Percentiles rank a stretch among this genome's conserved stretches.
Evolutionary conservation across 2,329 filamentous ascomycete species (phyloP).

Genomic region (Verticillium nonalfalfae): DNA sequence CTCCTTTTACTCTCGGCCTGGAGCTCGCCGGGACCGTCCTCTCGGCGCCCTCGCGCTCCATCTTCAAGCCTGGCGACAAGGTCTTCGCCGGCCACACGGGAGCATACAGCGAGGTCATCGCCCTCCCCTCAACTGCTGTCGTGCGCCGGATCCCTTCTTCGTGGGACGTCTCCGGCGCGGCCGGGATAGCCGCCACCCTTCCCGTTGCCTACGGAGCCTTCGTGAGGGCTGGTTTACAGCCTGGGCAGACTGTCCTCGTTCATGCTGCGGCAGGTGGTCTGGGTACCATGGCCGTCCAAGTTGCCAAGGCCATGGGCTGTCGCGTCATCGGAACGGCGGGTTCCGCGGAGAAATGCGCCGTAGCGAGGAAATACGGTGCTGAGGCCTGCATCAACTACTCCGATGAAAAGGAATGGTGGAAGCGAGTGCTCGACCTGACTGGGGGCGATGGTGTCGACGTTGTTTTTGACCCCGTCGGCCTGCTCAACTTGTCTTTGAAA

Average conservation of each 20-base stretch:
- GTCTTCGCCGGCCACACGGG: slow-evolving; percentile 49
- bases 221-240: slow-evolving; percentile 30
- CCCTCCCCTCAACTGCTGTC: slow-evolving; percentile 22
- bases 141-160: slow-evolving; percentile 36
- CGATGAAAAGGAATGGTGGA: slow-evolving; percentile 35
- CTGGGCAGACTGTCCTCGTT: slow-evolving; percentile 45
- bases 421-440: slow-evolving; percentile 40
- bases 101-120: slow-evolving; percentile 45
- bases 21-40: slow-evolving; percentile 52
- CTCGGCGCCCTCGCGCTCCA: slow-evolving; percentile 23
- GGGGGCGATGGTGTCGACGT: slow-evolving; percentile 45
- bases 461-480: slow-evolving; percentile 52
- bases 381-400: slow-evolving; percentile 33
- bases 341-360: slow-evolving; percentile 33
- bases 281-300: slow-evolving; percentile 49
- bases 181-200: slow-evolving; percentile 45
- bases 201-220: slow-evolving; percentile 49
- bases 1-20: slow-evolving; percentile 53
- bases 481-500: slow-evolving; percentile 46
- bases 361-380: slow-evolving; percentile 32
- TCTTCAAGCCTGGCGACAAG: slow-evolving; percentile 36
- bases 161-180: slow-evolving; percentile 41
- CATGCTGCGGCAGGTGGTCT: slow-evolving; percentile 49
- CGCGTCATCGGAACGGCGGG: slow-evolving; percentile 47
- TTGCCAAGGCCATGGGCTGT: slow-evolving; percentile 45